Evolutionary conservation across 768 basidiomycete genomes (phyloP).

Genomic region (Lactarius tabidus): DNA sequence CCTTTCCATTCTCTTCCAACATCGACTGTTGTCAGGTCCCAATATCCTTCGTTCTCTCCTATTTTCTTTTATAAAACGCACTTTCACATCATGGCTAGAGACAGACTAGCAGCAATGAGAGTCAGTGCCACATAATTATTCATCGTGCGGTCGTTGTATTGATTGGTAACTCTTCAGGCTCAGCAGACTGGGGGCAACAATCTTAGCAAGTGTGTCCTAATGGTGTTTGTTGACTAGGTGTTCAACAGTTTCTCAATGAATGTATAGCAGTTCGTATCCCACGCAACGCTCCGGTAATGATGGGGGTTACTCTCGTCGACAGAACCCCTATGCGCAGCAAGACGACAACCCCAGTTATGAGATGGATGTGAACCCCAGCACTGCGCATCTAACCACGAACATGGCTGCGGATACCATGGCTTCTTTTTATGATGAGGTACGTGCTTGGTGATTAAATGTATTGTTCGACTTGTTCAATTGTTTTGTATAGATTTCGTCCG

Average conservation of each 20-base stretch:
- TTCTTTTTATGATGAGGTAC: conserved; percentile 70
- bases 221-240: conserved; percentile 5
- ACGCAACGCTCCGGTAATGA: conserved; percentile 21
- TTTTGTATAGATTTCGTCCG: conserved; percentile 40
- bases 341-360: conserved; percentile 58
- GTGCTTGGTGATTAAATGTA: conserved; percentile 24
- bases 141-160: conserved; percentile 8
- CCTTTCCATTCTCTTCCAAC: conserved; percentile 18
- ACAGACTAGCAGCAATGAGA: conserved; percentile 86
- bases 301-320: conserved; percentile 35
- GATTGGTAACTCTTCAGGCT: conserved; percentile 42
- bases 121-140: conserved; percentile 40
- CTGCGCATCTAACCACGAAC: conserved; percentile 35
- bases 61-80: conserved; percentile 24
- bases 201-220: conserved; percentile 43
- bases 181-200: conserved; percentile 56
- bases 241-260: background rate
- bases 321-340: conserved; percentile 66
- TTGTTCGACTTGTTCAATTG: background rate
- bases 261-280: conserved; percentile 21
- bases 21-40: conserved; percentile 27
- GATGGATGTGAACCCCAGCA: conserved; percentile 63
- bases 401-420: conserved; percentile 52
- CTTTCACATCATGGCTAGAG: conserved; percentile 66
- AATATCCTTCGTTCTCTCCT: background rate